Percentiles rank a stretch among this genome's conserved stretches.
These are phyloP conservation scores for Cordyceps tenuipes DNA, from an alignment of 2,329 filamentous ascomycete species.

Conservation along the genomic window DNA sequence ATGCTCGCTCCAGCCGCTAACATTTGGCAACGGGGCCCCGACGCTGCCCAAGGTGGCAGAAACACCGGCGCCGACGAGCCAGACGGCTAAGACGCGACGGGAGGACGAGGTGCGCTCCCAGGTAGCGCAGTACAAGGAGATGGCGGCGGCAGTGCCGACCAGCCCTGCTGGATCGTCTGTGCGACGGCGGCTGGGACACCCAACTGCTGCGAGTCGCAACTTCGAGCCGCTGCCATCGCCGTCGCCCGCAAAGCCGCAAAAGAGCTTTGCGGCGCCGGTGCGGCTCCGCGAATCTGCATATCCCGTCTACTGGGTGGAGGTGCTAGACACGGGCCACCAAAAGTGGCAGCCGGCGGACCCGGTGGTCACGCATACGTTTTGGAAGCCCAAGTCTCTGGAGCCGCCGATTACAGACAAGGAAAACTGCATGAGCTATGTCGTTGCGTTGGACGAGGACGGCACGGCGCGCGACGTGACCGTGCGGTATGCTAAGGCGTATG, in stretches of 20 bases:
- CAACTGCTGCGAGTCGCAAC: conserved; percentile 44
- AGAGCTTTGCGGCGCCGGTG: conserved; percentile 6
- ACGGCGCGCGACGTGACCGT: conserved; percentile 76
- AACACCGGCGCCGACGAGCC: conserved; percentile 18
- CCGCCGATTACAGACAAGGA: conserved; percentile 69
- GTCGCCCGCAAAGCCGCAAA: conserved; percentile 23
- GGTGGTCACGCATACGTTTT: conserved; percentile 68
- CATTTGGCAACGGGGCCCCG: conserved; percentile 52
- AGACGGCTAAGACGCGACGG: conserved; percentile 24
- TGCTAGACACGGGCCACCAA: conserved; percentile 75
- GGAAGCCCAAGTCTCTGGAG: conserved; percentile 68
- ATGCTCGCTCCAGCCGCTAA: conserved; percentile 79
- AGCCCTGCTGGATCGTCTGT: conserved; percentile 29
- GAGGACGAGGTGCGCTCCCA: conserved; percentile 24
- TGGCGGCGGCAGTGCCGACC: conserved; percentile 21
- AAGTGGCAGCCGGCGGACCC: conserved; percentile 90
- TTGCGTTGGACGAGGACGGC: conserved; percentile 77
- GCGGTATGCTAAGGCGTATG: conserved; percentile 80
- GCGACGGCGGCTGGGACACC: conserved; percentile 43
- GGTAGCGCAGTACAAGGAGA: conserved; percentile 32
- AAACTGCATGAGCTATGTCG: conserved; percentile 73
- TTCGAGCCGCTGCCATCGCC: conserved; percentile 35
- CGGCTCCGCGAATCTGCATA: conserved; percentile 61
- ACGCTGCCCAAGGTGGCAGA: conserved; percentile 34
- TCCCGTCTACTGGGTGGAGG: conserved; percentile 92